phyloP scores from a whole-genome alignment of 1,139 yeast species.

The Tardiomyces blankii region DNA sequence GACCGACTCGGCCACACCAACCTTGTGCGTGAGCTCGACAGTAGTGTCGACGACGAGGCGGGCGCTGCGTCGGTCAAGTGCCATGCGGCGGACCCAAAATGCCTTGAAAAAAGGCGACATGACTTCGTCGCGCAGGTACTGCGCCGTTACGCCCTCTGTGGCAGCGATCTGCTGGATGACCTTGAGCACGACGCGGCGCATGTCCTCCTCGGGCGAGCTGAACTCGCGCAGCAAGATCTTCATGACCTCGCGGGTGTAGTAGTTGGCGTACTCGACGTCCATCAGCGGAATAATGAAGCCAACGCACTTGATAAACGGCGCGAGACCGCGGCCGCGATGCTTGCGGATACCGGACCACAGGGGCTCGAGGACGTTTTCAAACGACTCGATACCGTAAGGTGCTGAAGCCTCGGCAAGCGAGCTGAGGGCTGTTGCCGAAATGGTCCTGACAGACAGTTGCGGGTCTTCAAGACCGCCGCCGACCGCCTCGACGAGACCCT shows the following conservation, averaged over 20 bases:
- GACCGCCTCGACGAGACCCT: constrained; percentile 53
- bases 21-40: constrained; percentile 49
- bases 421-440: constrained; percentile 62
- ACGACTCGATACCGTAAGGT: constrained; percentile 88
- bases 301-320: constrained; percentile 67
- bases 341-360: constrained; percentile 70
- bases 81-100: constrained; percentile 55
- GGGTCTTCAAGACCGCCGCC: constrained; percentile 59
- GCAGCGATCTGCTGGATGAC: constrained; percentile 49
- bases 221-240: constrained; percentile 61
- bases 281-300: constrained; percentile 78
- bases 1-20: constrained; percentile 54
- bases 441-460: constrained; percentile 51
- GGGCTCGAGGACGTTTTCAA: constrained; percentile 61
- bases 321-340: constrained; percentile 69
- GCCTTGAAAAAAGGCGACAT: constrained; percentile 52
- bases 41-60: constrained; percentile 68
- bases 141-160: constrained; percentile 40
- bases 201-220: constrained; percentile 77
- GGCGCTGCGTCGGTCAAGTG: constrained; percentile 41
- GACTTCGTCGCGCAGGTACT: constrained; percentile 38
- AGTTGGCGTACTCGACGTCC: constrained; percentile 73
- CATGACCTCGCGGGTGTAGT: constrained; percentile 68
- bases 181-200: constrained; percentile 61
- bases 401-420: constrained; percentile 75